These are phyloP conservation scores for Capsicum baccatum DNA, from an alignment of 257 asterid genomes.

Conservation along the genomic window DNA sequence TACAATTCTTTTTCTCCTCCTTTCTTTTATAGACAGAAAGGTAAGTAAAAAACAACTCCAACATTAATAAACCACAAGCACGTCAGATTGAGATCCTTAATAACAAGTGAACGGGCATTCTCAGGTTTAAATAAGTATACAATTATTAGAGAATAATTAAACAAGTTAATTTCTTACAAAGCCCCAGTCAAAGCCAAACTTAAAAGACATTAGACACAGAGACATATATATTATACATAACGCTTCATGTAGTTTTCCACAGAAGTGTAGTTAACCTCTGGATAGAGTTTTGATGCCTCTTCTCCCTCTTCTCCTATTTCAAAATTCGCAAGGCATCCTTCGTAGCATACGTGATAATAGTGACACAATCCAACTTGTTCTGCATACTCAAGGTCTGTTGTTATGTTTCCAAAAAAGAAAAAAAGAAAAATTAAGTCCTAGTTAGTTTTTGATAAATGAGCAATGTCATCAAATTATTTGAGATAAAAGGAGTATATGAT, in stretches of 20 bases:
- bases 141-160: background rate
- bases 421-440: background rate
- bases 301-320: conserved; percentile 45
- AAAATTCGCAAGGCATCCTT: conserved; percentile 43
- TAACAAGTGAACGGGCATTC: too few species aligned
- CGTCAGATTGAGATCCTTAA: too few species aligned
- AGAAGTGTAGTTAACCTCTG: conserved; percentile 36
- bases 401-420: background rate
- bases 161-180: background rate
- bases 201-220: too few species aligned
- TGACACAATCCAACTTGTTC: conserved; percentile 40
- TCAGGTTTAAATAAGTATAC: background rate
- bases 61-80: too few species aligned
- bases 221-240: background rate
- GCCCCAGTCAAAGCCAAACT: background rate
- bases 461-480: background rate
- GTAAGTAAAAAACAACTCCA: too few species aligned
- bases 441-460: background rate
- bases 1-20: too few species aligned
- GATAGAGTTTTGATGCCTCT: conserved; percentile 45
- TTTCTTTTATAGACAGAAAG: too few species aligned
- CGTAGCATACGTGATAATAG: conserved; percentile 42
- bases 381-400: conserved; percentile 35
- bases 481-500: background rate
- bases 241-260: conserved; percentile 37